These are phyloP conservation scores for Aegilops tauschii DNA, from an alignment of 176 grass and related monocot species.

Conservation along the genomic window DNA sequence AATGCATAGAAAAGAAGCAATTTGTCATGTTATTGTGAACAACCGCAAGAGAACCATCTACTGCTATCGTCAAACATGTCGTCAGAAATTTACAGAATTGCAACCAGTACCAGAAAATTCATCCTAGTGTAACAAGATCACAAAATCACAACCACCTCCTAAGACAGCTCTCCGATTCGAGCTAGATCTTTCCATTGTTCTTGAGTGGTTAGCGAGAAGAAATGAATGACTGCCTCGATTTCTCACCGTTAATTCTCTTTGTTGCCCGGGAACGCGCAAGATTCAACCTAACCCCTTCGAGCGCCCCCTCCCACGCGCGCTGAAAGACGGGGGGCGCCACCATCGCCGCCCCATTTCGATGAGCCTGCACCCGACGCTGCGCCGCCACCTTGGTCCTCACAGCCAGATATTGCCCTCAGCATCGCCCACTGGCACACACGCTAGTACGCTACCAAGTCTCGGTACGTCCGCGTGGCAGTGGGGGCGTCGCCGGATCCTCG, in stretches of 20 bases:
- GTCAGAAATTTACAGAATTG: background rate
- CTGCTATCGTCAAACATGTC: background rate
- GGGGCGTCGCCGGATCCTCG: background rate
- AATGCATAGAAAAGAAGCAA: background rate
- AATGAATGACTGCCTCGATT: background rate
- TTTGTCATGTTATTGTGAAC: background rate
- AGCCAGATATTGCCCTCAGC: background rate
- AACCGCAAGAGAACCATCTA: background rate
- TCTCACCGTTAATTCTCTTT: background rate
- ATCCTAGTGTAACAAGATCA: background rate
- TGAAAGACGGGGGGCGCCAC: background rate
- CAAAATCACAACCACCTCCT: background rate
- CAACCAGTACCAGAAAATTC: background rate
- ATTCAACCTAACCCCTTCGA: background rate
- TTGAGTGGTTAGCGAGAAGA: background rate
- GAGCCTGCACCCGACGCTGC: background rate
- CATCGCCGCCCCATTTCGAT: background rate
- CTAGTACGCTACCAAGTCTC: background rate
- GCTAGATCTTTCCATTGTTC: background rate
- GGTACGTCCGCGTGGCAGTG: background rate
- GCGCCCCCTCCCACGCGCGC: background rate
- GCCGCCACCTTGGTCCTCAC: background rate
- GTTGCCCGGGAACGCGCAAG: background rate
- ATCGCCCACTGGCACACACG: background rate
- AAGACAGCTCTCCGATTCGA: background rate